These are phyloP conservation scores for Fusarium albosuccineum DNA, from an alignment of 2,329 filamentous ascomycete genomes.

Conservation along the genomic window DNA sequence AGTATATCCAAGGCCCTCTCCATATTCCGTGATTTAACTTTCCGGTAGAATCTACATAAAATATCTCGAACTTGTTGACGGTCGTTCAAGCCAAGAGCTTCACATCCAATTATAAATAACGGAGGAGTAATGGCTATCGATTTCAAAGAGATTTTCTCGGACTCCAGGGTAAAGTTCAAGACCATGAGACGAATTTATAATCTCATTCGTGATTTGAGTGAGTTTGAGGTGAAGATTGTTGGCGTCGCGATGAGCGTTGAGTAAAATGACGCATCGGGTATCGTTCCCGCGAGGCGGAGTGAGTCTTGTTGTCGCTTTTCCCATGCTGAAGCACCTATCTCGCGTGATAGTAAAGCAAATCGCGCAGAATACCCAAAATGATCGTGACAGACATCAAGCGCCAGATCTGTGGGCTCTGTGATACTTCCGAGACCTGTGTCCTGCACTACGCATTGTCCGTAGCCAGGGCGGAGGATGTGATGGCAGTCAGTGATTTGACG, in stretches of 20 bases:
- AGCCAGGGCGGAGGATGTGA: background rate
- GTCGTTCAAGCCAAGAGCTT: background rate
- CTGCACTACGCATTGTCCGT: background rate
- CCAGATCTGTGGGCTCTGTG: background rate
- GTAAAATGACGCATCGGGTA: background rate
- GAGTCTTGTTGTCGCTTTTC: background rate
- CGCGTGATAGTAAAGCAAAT: background rate
- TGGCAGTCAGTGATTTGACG: background rate
- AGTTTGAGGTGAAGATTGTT: background rate
- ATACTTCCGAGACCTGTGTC: background rate
- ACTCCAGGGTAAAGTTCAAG: background rate
- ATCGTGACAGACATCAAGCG: background rate
- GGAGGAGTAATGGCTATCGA: background rate
- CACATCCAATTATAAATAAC: background rate
- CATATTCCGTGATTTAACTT: background rate
- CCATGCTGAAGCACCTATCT: constrained; percentile 10
- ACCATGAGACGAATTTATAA: background rate
- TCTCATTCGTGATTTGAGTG: background rate
- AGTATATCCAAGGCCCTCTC: background rate
- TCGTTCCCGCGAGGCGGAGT: no score
- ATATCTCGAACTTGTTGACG: background rate
- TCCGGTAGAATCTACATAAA: background rate
- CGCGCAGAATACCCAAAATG: background rate
- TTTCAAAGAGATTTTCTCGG: background rate
- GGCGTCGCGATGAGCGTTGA: background rate